phyloP scores from a whole-genome alignment of 305 asterid species.

The Coffea humblotiana region DNA sequence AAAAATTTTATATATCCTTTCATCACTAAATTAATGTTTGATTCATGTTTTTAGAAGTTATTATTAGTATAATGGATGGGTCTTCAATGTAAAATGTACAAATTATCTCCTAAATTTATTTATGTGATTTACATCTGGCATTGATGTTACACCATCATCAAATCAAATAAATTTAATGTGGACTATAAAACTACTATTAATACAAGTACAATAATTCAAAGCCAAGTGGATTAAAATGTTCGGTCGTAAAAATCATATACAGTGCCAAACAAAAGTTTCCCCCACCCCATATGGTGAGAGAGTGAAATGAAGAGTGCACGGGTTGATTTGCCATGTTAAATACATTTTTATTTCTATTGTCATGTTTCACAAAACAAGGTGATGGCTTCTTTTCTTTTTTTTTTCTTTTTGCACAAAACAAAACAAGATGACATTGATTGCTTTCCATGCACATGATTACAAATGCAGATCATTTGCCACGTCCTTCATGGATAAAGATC shows the following conservation, averaged over 20 bases:
- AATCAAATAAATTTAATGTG: too few relatives aligned
- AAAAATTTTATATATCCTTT: too few relatives aligned
- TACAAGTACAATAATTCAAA: background rate
- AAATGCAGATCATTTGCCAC: background rate
- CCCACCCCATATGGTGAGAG: background rate
- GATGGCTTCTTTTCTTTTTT: background rate
- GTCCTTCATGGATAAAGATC: background rate
- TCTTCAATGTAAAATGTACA: too few relatives aligned
- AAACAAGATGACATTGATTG: background rate
- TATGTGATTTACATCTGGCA: too few relatives aligned
- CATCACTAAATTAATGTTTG: too few relatives aligned
- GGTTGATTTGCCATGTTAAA: background rate
- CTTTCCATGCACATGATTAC: background rate
- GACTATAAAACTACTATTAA: too few relatives aligned
- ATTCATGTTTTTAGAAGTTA: too few relatives aligned
- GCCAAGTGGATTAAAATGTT: background rate
- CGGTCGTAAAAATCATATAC: background rate
- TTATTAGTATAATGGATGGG: too few relatives aligned
- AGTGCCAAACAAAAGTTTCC: background rate
- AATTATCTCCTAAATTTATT: too few relatives aligned
- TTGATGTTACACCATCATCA: too few relatives aligned
- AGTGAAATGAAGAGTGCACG: background rate
- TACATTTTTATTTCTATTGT: background rate
- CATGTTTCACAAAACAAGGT: too few relatives aligned
- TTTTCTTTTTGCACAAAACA: background rate